Evolutionary conservation across 148 eudicot species (phyloP).

Genomic region (Heliamphora exappendiculata): DNA sequence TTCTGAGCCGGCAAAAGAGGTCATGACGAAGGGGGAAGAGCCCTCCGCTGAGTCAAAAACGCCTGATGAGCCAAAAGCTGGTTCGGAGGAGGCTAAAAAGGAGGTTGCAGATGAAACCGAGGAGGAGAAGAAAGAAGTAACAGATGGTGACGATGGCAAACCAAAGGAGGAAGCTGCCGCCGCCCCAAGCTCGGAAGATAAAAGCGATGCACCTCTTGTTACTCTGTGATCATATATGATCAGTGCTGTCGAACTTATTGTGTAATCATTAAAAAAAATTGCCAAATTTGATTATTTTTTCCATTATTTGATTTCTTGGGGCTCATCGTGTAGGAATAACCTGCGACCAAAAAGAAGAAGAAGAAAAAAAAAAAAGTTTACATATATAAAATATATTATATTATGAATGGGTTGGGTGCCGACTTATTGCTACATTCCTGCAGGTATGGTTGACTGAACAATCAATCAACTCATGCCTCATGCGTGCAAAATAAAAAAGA

Average conservation of each 20-base stretch:
- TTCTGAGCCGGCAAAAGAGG: constrained; percentile 25
- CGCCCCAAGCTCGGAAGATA: constrained; percentile 24
- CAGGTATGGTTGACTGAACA: background rate
- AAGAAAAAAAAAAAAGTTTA: background rate
- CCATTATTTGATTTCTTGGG: background rate
- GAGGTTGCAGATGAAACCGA: constrained; percentile 14
- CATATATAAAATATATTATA: background rate
- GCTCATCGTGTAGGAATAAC: constrained; percentile 4
- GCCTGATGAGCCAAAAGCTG: background rate
- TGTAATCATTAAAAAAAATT: background rate
- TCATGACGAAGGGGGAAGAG: constrained; percentile 11
- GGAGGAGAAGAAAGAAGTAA: constrained; percentile 14
- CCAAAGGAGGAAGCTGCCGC: constrained; percentile 12
- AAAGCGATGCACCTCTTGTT: constrained; percentile 44
- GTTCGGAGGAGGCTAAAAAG: constrained; percentile 18
- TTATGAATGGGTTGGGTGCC: background rate
- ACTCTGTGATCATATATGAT: constrained; percentile 17
- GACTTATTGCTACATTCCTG: background rate
- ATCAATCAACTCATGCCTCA: background rate
- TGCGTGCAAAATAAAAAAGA: background rate
- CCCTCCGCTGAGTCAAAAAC: background rate
- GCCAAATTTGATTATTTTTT: background rate
- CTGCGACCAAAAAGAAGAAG: background rate
- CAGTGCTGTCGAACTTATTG: background rate
- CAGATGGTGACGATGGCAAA: background rate